Base-by-base conservation (phyloP, 371 early-diverging fungal genomes). In the Coemansia sp. region DNA sequence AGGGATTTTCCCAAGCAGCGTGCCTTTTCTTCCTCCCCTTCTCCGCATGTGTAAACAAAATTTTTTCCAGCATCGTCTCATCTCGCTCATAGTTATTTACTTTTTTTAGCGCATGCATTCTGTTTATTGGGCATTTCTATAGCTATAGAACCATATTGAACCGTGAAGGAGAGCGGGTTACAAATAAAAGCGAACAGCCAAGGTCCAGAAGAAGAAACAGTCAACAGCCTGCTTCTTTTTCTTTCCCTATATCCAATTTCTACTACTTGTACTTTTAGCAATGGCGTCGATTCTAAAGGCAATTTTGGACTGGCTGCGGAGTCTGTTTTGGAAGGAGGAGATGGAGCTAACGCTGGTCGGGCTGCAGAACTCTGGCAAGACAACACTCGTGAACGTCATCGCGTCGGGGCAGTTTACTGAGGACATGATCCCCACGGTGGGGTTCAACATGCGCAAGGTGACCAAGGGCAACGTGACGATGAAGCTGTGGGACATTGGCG, bases 401-500 rank as follows among this genome's bases (percentile, higher is more conserved):
- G 96, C 97, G 90, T 93, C 92, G 55, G 97, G 97, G 16, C 90
- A 94, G 68, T 98, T 92, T 72, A 90, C 86, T 14, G 98, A 98
- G 81, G 97, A 98, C 72, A 86, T 92, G 85, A 97, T 97, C 62
- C 98, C 99, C 2, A 98, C 98, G 5, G 94, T 98, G 35, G 99
- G 99, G 2, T 98, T 97, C 81, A 98, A 97, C 77, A 98, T 98
- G 98, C 88, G 98, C 78, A 97, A 90, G 72, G 90, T 91, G 36
- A 90, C 91, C 55, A 92, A 92, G 76, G 94, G 93, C 57, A 91
- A 86, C 62, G 95, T 96, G 45, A 94, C 96, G 9, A 95, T 98
- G 94, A 97, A 97, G 76, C 80, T 98, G 59, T 98, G 99, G 98
- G 99, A 98, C 81, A 88, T 98, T 79, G 99, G 99, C 56, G 99